Evolutionary conservation across 768 basidiomycete species (phyloP).

Genomic region (Phanerochaete sordida): DNA sequence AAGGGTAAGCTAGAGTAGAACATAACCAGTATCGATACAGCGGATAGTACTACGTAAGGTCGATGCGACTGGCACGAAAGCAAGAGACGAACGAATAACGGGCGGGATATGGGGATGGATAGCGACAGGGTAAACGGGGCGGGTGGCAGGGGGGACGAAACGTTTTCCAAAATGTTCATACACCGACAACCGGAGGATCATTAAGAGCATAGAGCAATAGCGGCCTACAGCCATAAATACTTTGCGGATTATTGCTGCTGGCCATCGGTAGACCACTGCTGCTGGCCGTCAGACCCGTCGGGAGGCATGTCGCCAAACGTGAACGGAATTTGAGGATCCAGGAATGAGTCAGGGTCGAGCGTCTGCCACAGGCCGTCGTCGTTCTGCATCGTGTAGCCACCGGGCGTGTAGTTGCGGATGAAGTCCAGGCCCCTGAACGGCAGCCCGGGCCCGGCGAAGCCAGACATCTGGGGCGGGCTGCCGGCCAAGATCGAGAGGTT

Average conservation of each 20-base stretch:
- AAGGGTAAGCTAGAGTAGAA: neutral
- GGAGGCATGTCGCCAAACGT: constrained; percentile 37
- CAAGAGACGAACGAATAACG: neutral
- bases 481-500: constrained; percentile 31
- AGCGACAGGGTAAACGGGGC: neutral
- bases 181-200: neutral
- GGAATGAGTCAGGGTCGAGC: constrained; percentile 72
- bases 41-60: neutral
- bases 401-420: constrained; percentile 71
- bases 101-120: neutral
- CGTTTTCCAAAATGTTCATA: neutral
- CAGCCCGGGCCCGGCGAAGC: constrained; percentile 67
- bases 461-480: constrained; percentile 49
- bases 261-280: constrained; percentile 11
- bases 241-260: neutral
- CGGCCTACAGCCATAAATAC: neutral
- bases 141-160: neutral
- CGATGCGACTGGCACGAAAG: constrained; percentile 1
- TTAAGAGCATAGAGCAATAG: neutral
- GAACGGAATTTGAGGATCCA: constrained; percentile 78
- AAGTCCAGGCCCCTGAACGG: constrained; percentile 84
- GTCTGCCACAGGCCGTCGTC: constrained; percentile 49
- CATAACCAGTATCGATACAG: constrained; percentile 11
- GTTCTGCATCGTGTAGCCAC: constrained; percentile 31
- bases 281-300: constrained; percentile 17